Base-by-base conservation (phyloP, 495 filamentous ascomycete species). In the Aspergillus homomorphus region DNA sequence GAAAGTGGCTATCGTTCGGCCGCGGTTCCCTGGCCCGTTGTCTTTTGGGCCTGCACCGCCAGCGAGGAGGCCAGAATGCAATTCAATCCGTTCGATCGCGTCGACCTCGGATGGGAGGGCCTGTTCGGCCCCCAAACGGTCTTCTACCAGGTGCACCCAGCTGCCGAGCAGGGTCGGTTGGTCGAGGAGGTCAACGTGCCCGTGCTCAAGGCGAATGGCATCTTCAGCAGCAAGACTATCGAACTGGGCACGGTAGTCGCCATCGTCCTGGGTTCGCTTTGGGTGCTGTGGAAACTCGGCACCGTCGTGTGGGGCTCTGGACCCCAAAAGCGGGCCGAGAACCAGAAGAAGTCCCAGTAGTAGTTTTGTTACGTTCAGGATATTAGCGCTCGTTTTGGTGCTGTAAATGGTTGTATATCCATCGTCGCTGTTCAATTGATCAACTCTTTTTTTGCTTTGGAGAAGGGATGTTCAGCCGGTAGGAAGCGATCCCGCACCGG, bases 21-120 rank as follows among this genome's bases (percentile, higher is more conserved):
- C 0, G 24, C 68, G 19, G 72, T 96, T 0, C 87, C 90, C 0
- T 86, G 80, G 80, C 95, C 92, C 4, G 82, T 86, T 2, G 82
- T 97, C 1, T 98, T 98, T 77, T 98, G 93, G 93, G 94, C 92
- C 1, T 98, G 94, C 68, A 78, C 80, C 2, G 82, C 84, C 21
- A 84, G 89, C 42, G 88, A 89, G 45, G 89, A 82, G 22, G 82
- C 80, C 1, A 86, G 89, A 71, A 89, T 96, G 78, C 71, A 80
- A 0, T 83, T 77, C 4, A 96, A 86, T 66, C 94, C 94, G 1
- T 98, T 98, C 68, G 94, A 97, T 70, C 77, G 89, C 18, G 77
- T 77, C 23, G 85, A 89, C 69, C 70, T 98, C 20, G 94, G 93
- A 18, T 98, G 92, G 74, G 94, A 98, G 54, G 87, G 82, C 0